Evolutionary conservation across 2,329 filamentous ascomycete genomes (phyloP).

Genomic region (Colletotrichum cereale): DNA sequence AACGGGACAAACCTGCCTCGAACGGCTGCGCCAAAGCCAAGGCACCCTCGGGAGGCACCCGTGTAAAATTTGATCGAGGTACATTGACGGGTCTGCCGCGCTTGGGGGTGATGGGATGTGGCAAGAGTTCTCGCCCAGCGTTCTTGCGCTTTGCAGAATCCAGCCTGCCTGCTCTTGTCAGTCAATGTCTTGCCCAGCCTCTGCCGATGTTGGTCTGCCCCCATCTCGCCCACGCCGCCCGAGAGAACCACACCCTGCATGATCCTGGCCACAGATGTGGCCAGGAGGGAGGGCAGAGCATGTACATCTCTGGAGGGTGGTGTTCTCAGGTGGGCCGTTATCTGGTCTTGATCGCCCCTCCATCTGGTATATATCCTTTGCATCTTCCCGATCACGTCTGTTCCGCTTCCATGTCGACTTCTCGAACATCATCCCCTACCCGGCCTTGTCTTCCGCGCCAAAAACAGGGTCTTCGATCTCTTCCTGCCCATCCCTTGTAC

Average conservation of each 20-base stretch:
- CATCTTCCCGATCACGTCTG: not conserved
- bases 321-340: not conserved
- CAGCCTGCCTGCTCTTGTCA: conserved; percentile 16
- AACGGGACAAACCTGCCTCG: not conserved
- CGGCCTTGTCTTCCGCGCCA: conserved; percentile 30
- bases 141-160: conserved; percentile 32
- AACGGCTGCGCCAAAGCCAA: not conserved
- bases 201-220: conserved; percentile 25
- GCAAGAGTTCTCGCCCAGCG: conserved; percentile 19
- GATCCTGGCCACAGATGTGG: not conserved
- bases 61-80: conserved; percentile 15
- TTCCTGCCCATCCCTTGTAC: not conserved
- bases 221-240: not conserved
- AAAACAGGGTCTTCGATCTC: conserved; percentile 21
- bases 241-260: conserved; percentile 3
- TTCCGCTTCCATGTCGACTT: conserved; percentile 28
- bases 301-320: not conserved
- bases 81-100: conserved; percentile 15
- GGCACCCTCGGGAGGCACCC: not conserved
- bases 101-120: conserved; percentile 22
- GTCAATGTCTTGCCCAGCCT: not conserved
- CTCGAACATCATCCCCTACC: conserved; percentile 30
- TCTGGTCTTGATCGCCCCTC: conserved; percentile 2
- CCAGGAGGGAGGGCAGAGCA: not conserved
- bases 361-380: conserved; percentile 34